Conservation (phyloP, 257 asterid species). For the Eustoma russellianum region DNA sequence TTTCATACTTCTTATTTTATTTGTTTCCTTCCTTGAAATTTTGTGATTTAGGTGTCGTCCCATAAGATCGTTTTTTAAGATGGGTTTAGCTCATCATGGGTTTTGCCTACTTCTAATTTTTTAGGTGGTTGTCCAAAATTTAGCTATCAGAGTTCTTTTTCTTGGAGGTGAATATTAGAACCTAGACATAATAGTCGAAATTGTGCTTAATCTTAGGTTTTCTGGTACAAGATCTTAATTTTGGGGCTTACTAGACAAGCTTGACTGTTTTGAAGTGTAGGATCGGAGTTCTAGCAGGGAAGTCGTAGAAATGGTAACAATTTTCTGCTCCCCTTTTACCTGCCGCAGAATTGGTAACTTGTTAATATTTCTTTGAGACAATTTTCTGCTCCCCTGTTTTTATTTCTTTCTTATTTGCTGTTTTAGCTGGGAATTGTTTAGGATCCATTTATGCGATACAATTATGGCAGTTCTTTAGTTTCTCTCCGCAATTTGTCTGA, state of each 20-base stretch:
- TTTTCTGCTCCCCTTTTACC: background rate
- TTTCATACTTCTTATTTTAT: conserved; percentile 15
- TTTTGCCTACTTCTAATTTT: no score
- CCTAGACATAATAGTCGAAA: background rate
- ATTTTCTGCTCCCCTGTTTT: background rate
- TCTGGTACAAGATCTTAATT: conserved; percentile 6
- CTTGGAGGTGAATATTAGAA: background rate
- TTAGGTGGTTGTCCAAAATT: no score
- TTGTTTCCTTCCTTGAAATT: conserved; percentile 18
- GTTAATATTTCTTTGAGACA: no score
- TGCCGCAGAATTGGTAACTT: conserved; percentile 1
- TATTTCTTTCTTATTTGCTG: background rate
- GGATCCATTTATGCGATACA: no score
- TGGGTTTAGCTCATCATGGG: no score
- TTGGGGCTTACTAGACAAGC: background rate
- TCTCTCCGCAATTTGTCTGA: no score
- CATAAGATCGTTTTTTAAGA: no score
- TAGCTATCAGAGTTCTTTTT: background rate
- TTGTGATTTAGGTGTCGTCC: background rate
- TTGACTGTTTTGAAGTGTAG: conserved; percentile 12
- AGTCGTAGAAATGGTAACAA: conserved; percentile 1
- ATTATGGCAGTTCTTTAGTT: no score
- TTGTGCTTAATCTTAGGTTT: conserved; percentile 9
- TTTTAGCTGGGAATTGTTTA: no score
- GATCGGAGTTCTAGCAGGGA: background rate